A percentile compares a stretch with the other conserved stretches of the same genome.
Conservation (phyloP, 352 stramenopile species). For the Peronospora tabacina region DNA sequence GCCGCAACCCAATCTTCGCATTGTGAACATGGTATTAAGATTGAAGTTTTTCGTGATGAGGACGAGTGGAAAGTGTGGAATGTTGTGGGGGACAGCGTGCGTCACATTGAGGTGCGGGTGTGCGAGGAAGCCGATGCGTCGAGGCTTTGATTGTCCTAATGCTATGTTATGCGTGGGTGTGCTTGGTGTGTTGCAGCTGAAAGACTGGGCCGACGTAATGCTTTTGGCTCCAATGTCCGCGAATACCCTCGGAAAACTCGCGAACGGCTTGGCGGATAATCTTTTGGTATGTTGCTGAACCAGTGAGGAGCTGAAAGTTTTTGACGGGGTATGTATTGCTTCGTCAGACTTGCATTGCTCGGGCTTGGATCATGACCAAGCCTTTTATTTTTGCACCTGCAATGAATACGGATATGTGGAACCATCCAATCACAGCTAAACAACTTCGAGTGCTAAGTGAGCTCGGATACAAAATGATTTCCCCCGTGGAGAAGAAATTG, state of each 20-base stretch:
- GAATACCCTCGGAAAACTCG: conserved; percentile 88
- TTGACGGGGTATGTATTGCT: conserved; percentile 7
- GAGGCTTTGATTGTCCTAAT: background rate
- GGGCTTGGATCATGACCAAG: conserved; percentile 91
- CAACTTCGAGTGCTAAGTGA: conserved; percentile 58
- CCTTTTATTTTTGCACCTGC: conserved; percentile 90
- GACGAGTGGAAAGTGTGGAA: conserved; percentile 83
- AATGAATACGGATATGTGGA: conserved; percentile 98
- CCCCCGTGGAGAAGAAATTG: conserved; percentile 88
- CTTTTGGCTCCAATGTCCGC: conserved; percentile 85
- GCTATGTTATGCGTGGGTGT: background rate
- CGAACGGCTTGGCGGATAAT: conserved; percentile 93
- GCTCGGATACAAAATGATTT: conserved; percentile 74
- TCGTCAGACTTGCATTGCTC: conserved; percentile 78
- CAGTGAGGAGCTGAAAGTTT: background rate
- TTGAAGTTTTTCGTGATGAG: conserved; percentile 56
- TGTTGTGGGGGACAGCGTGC: conserved; percentile 67
- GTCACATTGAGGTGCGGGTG: conserved; percentile 78
- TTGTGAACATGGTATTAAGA: background rate
- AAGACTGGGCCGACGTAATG: conserved; percentile 93
- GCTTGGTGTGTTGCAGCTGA: conserved; percentile 50
- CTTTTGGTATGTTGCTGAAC: conserved; percentile 58
- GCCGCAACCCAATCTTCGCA: conserved; percentile 15
- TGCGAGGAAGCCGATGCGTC: background rate
- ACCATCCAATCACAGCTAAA: conserved; percentile 87